Percentiles rank a stretch among this genome's conserved stretches.
Evolutionary conservation across 768 basidiomycete species (phyloP).

Genomic region (Boletus tomentosulus): DNA sequence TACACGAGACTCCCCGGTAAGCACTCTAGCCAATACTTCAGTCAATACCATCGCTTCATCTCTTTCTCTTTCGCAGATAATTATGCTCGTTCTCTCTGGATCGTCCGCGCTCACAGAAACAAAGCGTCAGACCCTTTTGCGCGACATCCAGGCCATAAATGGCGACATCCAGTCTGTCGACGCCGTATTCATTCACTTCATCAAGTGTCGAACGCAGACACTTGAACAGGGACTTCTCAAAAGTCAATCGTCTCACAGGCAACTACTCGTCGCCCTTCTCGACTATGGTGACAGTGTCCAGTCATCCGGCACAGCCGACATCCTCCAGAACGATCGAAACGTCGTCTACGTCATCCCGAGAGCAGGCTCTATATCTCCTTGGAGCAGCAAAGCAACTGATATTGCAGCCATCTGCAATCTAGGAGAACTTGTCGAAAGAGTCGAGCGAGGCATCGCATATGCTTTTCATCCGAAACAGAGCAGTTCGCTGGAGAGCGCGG

Average conservation of each 20-base stretch:
- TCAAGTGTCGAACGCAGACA: slow-evolving; percentile 52
- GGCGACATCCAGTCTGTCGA: slow-evolving; percentile 66
- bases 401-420: slow-evolving; percentile 88
- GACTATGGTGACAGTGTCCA: slow-evolving; percentile 79
- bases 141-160: slow-evolving; percentile 48
- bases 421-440: slow-evolving; percentile 60
- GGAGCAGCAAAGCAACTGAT: slow-evolving; percentile 99
- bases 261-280: slow-evolving; percentile 66
- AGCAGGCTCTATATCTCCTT: slow-evolving; percentile 91
- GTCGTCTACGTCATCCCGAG: slow-evolving; percentile 76
- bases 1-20: slow-evolving; percentile 11
- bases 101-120: slow-evolving; percentile 69
- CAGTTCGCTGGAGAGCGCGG: slow-evolving; percentile 38
- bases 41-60: not conserved
- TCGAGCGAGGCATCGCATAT: slow-evolving; percentile 82
- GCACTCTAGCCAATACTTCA: not conserved
- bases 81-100: slow-evolving; percentile 80
- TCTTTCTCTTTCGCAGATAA: slow-evolving; percentile 1
- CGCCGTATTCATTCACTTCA: slow-evolving; percentile 81
- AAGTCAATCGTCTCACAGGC: slow-evolving; percentile 40
- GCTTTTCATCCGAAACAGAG: slow-evolving; percentile 48
- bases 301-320: slow-evolving; percentile 39
- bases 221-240: slow-evolving; percentile 47
- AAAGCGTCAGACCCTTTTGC: slow-evolving; percentile 65
- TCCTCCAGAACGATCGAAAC: slow-evolving; percentile 34